A percentile compares a stretch with the other conserved stretches of the same genome.
Evolutionary conservation across 2,329 filamentous ascomycete genomes (phyloP).

Genomic region (Tolypocladium album): DNA sequence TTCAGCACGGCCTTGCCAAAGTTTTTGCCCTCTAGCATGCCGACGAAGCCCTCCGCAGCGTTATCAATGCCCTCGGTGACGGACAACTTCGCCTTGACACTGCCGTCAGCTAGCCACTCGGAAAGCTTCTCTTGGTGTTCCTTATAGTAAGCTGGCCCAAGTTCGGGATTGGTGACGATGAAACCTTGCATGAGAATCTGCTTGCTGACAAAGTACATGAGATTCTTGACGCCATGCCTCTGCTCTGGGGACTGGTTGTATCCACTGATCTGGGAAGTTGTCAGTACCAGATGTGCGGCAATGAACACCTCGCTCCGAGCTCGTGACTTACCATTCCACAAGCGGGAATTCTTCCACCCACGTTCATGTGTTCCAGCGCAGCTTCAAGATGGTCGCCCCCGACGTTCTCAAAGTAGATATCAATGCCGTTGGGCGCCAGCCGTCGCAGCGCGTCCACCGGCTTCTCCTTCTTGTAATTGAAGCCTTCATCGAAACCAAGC

Average conservation of each 20-base stretch:
- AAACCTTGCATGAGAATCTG: slow-evolving; percentile 65
- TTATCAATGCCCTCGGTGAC: slow-evolving; percentile 71
- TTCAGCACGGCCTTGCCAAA: slow-evolving; percentile 79
- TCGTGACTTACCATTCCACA: slow-evolving; percentile 45
- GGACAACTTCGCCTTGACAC: slow-evolving; percentile 58
- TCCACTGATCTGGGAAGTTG: slow-evolving; percentile 47
- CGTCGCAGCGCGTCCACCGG: slow-evolving; percentile 55
- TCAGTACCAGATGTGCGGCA: background rate
- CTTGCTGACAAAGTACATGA: slow-evolving; percentile 56
- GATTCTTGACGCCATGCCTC: slow-evolving; percentile 55
- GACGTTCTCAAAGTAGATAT: slow-evolving; percentile 51
- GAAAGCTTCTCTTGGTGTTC: slow-evolving; percentile 69
- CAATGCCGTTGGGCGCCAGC: slow-evolving; percentile 66
- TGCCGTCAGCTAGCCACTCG: slow-evolving; percentile 67
- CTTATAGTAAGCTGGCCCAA: slow-evolving; percentile 53
- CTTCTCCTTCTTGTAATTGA: slow-evolving; percentile 83
- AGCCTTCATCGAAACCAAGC: slow-evolving; percentile 49
- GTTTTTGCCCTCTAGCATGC: slow-evolving; percentile 68
- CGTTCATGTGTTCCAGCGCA: slow-evolving; percentile 37
- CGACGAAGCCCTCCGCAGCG: slow-evolving; percentile 62
- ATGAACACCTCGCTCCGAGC: background rate
- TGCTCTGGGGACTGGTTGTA: slow-evolving; percentile 54
- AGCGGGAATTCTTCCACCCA: slow-evolving; percentile 52
- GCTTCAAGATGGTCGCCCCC: slow-evolving; percentile 42
- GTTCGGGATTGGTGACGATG: slow-evolving; percentile 54